Evolutionary conservation across 352 stramenopile genomes (phyloP).

Genomic region (Elongisporangium anandrum): DNA sequence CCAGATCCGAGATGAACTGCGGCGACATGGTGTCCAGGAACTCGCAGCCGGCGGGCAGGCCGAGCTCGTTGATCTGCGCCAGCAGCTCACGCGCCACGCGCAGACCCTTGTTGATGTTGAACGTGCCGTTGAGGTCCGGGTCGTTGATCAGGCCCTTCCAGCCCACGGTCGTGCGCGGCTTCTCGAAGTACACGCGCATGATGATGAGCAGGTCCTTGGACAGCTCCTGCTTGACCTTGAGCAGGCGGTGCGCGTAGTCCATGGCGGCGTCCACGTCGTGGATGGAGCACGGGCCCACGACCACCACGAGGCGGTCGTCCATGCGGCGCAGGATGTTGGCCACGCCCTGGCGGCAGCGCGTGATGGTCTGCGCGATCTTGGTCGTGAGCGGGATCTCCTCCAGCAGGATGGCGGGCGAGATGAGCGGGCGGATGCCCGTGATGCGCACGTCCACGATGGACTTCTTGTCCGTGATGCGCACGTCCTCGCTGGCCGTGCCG

Average conservation of each 20-base stretch:
- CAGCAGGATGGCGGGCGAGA: conserved; percentile 78
- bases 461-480: conserved; percentile 84
- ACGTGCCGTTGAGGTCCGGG: conserved; percentile 84
- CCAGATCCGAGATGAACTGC: conserved; percentile 88
- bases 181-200: conserved; percentile 92
- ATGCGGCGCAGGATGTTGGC: conserved; percentile 73
- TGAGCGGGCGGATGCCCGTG: conserved; percentile 77
- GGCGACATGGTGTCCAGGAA: conserved; percentile 91
- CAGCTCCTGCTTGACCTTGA: conserved; percentile 66
- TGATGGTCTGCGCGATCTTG: conserved; percentile 83
- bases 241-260: conserved; percentile 78
- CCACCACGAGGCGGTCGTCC: conserved; percentile 79
- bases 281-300: conserved; percentile 88
- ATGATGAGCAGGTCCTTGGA: conserved; percentile 83
- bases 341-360: conserved; percentile 61
- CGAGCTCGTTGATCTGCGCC: conserved; percentile 83
- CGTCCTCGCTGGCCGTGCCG: conserved; percentile 63
- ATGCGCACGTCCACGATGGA: conserved; percentile 87
- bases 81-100: conserved; percentile 79
- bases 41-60: conserved; percentile 78
- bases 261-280: conserved; percentile 84
- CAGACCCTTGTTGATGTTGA: conserved; percentile 91
- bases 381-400: conserved; percentile 80
- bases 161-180: conserved; percentile 85
- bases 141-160: conserved; percentile 92